phyloP scores from a whole-genome alignment of 2,329 filamentous ascomycete genomes.

The Pseudocercospora cruenta region DNA sequence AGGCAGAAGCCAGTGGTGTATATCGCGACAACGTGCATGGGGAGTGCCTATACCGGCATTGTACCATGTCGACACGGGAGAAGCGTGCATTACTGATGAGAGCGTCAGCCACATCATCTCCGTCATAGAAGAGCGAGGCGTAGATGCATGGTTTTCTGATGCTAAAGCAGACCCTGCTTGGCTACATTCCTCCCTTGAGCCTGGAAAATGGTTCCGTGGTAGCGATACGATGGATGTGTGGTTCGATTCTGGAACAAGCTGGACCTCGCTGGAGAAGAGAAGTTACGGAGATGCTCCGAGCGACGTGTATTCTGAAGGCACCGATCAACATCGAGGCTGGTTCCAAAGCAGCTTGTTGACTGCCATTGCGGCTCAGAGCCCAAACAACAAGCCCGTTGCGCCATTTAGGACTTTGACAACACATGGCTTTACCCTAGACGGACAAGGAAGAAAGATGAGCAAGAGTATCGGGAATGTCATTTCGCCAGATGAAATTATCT shows the following conservation, averaged over 20 bases:
- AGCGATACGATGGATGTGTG: conserved; percentile 99
- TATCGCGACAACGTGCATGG: conserved; percentile 94
- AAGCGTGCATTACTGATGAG: conserved; percentile 76
- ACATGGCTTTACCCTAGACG: conserved; percentile 91
- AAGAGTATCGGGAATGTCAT: conserved; percentile 93
- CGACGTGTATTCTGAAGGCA: conserved; percentile 91
- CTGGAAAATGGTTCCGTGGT: conserved; percentile 69
- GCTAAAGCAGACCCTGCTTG: conserved; percentile 73
- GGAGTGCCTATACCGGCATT: conserved; percentile 93
- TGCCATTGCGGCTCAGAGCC: conserved; percentile 67
- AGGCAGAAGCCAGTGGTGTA: conserved; percentile 94
- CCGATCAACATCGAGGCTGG: conserved; percentile 96
- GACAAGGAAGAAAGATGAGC: conserved; percentile 95
- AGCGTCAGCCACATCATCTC: conserved; percentile 83
- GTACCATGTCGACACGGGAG: conserved; percentile 64
- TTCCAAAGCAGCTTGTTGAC: conserved; percentile 96
- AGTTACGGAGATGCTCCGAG: conserved; percentile 55
- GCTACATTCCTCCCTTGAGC: conserved; percentile 67
- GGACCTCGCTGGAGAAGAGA: conserved; percentile 61
- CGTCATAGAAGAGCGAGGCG: conserved; percentile 74
- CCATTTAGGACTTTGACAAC: conserved; percentile 92
- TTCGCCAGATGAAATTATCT: conserved; percentile 79
- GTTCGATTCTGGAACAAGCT: conserved; percentile 98
- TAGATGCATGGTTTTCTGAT: conserved; percentile 96
- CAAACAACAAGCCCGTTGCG: conserved; percentile 51